Evolutionary conservation across 257 asterid species (phyloP).

Genomic region (Rehmannia glutinosa): DNA sequence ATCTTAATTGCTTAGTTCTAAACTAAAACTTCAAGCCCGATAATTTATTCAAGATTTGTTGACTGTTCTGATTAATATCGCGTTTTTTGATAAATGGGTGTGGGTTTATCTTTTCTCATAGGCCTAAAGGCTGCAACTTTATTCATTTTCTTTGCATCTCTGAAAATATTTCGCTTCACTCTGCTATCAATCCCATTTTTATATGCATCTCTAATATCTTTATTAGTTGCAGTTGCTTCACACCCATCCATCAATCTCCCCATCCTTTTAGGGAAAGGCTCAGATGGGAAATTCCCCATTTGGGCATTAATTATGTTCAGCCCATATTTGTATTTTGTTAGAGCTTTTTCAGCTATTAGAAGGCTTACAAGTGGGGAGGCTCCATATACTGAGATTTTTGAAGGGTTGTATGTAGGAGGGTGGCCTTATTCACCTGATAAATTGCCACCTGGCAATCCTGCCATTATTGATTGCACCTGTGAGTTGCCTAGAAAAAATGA

Average conservation of each 20-base stretch:
- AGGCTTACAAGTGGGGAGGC: slow-evolving; percentile 71
- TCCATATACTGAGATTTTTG: slow-evolving; percentile 60
- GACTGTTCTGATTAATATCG: too few relatives aligned
- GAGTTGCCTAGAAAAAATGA: slow-evolving; percentile 77
- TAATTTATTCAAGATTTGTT: too few relatives aligned
- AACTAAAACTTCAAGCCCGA: too few relatives aligned
- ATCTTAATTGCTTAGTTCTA: too few relatives aligned
- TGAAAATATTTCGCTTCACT: slow-evolving; percentile 40
- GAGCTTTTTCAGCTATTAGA: slow-evolving; percentile 66
- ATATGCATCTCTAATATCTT: slow-evolving; percentile 68
- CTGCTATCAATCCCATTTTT: slow-evolving; percentile 61
- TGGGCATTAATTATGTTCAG: slow-evolving; percentile 74
- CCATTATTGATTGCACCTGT: slow-evolving; percentile 89
- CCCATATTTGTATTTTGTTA: slow-evolving; percentile 75
- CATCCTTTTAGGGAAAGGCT: slow-evolving; percentile 64
- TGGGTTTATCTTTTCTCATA: slow-evolving; percentile 67
- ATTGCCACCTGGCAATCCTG: slow-evolving; percentile 86
- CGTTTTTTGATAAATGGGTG: too few relatives aligned
- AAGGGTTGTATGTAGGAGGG: slow-evolving; percentile 88
- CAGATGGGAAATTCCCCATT: slow-evolving; percentile 78
- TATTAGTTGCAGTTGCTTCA: slow-evolving; percentile 75
- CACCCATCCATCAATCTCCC: slow-evolving; percentile 84
- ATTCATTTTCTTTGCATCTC: slow-evolving; percentile 47
- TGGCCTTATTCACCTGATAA: slow-evolving; percentile 76
- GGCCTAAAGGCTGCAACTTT: slow-evolving; percentile 58